These are phyloP conservation scores for Penicillium daleae DNA, from an alignment of 495 filamentous ascomycete genomes.

Conservation along the genomic window DNA sequence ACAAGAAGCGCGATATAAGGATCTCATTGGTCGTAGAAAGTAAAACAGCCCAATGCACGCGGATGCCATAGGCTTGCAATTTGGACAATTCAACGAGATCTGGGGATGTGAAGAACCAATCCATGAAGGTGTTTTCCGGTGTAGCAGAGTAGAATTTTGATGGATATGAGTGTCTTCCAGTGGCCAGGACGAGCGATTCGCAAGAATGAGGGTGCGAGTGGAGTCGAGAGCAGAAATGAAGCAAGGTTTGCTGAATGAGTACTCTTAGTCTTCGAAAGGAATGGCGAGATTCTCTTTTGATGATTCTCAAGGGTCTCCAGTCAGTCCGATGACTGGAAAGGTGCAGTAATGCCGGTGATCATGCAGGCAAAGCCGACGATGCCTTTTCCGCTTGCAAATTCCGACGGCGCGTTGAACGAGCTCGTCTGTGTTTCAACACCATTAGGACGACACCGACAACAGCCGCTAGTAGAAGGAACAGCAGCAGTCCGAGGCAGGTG, in stretches of 20 bases:
- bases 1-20: background rate
- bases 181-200: background rate
- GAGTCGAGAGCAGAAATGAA: background rate
- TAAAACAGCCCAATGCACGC: background rate
- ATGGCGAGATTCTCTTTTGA: background rate
- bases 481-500: background rate
- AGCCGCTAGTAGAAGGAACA: background rate
- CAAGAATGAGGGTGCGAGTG: background rate
- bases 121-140: background rate
- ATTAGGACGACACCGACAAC: background rate
- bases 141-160: background rate
- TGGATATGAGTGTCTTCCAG: background rate
- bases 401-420: background rate
- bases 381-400: background rate
- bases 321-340: background rate
- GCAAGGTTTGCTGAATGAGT: background rate
- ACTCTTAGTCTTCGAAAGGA: background rate
- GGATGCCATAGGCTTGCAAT: background rate
- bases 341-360: background rate
- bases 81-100: background rate
- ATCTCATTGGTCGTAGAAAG: background rate
- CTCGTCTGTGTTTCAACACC: background rate
- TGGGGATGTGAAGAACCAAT: background rate
- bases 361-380: background rate
- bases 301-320: background rate